Evolutionary conservation across 345 rosid species (phyloP), one percentile per base, ranked within the genome.

Genomic region (Syzygium oleosum): DNA sequence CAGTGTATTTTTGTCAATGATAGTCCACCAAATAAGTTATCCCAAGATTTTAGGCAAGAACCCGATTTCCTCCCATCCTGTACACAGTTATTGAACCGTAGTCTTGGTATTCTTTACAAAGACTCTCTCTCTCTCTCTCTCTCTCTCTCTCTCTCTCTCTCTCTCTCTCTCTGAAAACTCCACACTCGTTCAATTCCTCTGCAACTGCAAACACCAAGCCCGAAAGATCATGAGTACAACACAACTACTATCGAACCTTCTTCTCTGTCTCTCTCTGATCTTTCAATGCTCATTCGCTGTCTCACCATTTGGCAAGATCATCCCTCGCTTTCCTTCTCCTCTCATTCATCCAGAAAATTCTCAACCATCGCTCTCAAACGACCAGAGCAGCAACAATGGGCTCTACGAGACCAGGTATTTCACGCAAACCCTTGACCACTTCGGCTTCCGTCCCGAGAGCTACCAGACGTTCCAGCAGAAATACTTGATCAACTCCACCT

Each of bases 341-440:
- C 73, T 61, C 34, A 61, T 61, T 12, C 73, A n/a, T 61, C 73
- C 73, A 1, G 73, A 61, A n/a, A 61, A 6, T 61, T 61, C 34
- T 61, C 73, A 61, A 61, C 34, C 73, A 61, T 61, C 73, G 34
- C 34, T 61, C 73, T 61, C 34, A 1, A 61, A n/a, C 19, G 73
- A 61, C 84, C 27, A 88, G 2, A 14, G 52, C 3, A 41, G 31
- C 84, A 41, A 73, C 51, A 85, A 43, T 16, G 84, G 88, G 87
- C 87, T 86, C 11, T 94, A 90, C 90, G 86, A 38, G 87, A 90
- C 91, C 11, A 88, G 86, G 46, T 94, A 89, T 88, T 93, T 89
- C 92, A 91, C 96, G 31, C 96, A 95, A 87, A 86, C 87, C 38
- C 93, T 95, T 2, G 97, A 95, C 84, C 97, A 95, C 88, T 95